Evolutionary conservation across 768 basidiomycete genomes (phyloP).

Genomic region (Podaxis pistillaris): DNA sequence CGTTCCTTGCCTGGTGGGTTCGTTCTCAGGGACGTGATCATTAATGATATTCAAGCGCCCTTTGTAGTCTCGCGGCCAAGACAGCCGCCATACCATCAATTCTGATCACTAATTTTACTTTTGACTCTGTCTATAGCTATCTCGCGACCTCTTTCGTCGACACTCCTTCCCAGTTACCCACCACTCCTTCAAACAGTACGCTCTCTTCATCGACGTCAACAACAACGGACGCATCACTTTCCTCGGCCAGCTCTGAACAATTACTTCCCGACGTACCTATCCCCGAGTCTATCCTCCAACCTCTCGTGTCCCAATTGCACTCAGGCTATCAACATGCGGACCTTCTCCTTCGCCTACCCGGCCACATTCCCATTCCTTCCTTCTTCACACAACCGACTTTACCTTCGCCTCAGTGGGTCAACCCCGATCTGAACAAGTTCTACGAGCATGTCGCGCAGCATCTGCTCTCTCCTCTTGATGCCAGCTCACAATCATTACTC

Average conservation of each 20-base stretch:
- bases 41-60: neutral
- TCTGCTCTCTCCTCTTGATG: conserved; percentile 48
- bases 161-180: conserved; percentile 21
- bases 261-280: conserved; percentile 56
- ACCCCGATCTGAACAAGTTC: conserved; percentile 45
- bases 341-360: conserved; percentile 67
- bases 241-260: conserved; percentile 19
- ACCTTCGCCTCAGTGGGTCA: conserved; percentile 66
- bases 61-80: conserved; percentile 60
- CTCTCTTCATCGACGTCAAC: conserved; percentile 13
- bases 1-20: conserved; percentile 72
- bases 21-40: neutral
- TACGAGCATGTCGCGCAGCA: conserved; percentile 40
- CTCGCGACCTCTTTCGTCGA: conserved; percentile 60
- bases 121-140: conserved; percentile 81
- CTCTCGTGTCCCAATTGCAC: conserved; percentile 63
- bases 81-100: conserved; percentile 63
- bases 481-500: conserved; percentile 31
- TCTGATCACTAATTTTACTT: conserved; percentile 80
- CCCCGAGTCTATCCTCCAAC: conserved; percentile 42
- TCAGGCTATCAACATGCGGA: conserved; percentile 71
- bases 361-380: conserved; percentile 74
- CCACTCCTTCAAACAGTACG: conserved; percentile 9
- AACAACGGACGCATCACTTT: conserved; percentile 1
- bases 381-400: conserved; percentile 52